A percentile compares a stretch with the other conserved stretches of the same genome.
These are phyloP conservation scores for Solanum sitiens DNA, from an alignment of 257 asterid genomes.

Conservation along the genomic window DNA sequence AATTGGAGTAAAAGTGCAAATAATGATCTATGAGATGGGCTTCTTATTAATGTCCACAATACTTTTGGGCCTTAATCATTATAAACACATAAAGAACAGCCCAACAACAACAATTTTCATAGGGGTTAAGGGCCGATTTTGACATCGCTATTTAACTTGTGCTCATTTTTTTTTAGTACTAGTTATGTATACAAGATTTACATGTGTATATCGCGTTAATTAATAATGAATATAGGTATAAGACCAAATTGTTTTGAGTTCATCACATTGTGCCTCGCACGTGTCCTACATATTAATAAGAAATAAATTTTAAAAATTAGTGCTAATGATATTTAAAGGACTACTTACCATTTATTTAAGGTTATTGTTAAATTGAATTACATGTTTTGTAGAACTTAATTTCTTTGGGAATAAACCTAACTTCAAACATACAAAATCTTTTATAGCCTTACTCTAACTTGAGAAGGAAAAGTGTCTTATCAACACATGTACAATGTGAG, in stretches of 20 bases:
- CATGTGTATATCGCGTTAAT: too few species aligned
- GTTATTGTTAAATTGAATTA: neutral
- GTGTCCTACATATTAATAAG: too few species aligned
- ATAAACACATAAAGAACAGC: neutral
- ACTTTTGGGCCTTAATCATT: neutral
- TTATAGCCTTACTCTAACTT: neutral
- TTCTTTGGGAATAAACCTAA: too few species aligned
- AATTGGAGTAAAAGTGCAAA: neutral
- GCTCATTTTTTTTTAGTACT: neutral
- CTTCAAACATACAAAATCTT: neutral
- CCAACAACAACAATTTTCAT: neutral
- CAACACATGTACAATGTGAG: neutral
- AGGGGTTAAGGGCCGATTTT: neutral
- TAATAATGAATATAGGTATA: too few species aligned
- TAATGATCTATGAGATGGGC: neutral
- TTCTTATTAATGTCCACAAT: neutral
- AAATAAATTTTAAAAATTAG: too few species aligned
- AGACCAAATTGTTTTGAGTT: too few species aligned
- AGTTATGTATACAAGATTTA: too few species aligned
- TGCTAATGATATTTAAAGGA: neutral
- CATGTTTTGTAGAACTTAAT: neutral
- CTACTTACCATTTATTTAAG: neutral
- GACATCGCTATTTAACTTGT: neutral
- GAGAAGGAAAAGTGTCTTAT: neutral
- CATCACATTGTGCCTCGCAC: too few species aligned